Conservation (phyloP, 345 rosid genomes). For the Psidium friedrichsthalianum region DNA sequence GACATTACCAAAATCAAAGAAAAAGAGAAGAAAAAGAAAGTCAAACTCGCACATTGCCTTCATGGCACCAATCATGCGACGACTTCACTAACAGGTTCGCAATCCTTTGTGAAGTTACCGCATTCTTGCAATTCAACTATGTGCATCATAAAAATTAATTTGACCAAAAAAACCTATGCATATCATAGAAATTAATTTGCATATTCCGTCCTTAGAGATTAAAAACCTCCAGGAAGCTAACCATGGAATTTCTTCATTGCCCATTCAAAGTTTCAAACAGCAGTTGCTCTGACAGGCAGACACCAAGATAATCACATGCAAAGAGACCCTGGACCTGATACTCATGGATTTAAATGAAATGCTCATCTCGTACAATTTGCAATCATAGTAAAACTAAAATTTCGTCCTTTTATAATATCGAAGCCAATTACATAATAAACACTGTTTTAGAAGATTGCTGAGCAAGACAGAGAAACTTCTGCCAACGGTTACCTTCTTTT, state of each 20-base stretch:
- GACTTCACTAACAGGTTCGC: not conserved
- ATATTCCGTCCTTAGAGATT: not conserved
- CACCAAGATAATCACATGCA: not conserved
- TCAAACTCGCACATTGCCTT: not conserved
- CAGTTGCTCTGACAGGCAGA: not conserved
- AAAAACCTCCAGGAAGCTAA: not conserved
- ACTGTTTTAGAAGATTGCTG: not conserved
- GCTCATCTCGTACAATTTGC: not conserved
- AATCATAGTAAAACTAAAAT: not conserved
- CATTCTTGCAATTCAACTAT: not conserved
- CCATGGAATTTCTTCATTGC: not conserved
- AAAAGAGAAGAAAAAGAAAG: not conserved
- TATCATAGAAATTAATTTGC: not conserved
- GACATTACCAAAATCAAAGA: not conserved
- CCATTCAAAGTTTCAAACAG: not conserved
- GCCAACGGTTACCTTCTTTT: conserved; percentile 59
- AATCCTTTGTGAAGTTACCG: not conserved
- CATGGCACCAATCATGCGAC: not conserved
- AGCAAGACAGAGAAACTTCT: not conserved
- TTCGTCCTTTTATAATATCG: not conserved
- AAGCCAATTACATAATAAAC: not conserved
- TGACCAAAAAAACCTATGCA: not conserved
- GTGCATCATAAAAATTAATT: not conserved
- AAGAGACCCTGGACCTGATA: not conserved
- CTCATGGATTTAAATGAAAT: not conserved